Evolutionary conservation across 2,329 filamentous ascomycete species (phyloP), one percentile per base, ranked within the genome.

Genomic region (Monosporascus sp.): DNA sequence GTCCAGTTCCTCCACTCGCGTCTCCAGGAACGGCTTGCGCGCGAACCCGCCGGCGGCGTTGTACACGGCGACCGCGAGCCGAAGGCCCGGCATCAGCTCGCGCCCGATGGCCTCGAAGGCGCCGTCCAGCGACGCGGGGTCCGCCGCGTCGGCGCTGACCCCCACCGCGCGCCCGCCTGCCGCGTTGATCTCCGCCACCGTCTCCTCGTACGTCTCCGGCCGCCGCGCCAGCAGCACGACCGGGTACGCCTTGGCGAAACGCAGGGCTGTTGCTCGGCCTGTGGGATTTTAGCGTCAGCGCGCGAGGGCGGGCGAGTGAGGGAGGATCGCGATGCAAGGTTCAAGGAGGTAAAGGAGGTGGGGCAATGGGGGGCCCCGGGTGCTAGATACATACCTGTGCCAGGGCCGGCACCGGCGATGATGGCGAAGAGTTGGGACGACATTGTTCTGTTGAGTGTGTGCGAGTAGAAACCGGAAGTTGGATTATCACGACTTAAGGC

Each of bases 151-250:
- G 1, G 88, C 80, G 5, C 80, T 78, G 62, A 93, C 81, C 15
- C 88, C 88, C 14, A 91, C 72, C 1, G 89, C 89, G 48, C 80
- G 78, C 2, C 89, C 89, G 11, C 89, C 89, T 0, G 72, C 68
- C 5, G 72, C 67, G 53, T 84, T 84, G 71, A 94, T 91, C 60
- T 90, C 87, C 3, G 78, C 67, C 7, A 88, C 85, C 3, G 90
- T 77, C n/a, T 76, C 72, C 52, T 82, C 76, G 70, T 85, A 90
- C 68, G 78, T 88, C 43, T 82, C 78, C 0, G 84, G 77, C 17
- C 75, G 83, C 49, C 89, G 85, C 14, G 89, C 84, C n/a, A 93
- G 79, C 1, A 93, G 76, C 2, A 89, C 86, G 1, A 93, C 86
- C 0, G 87, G 82, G 65, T 93, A 94, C 8, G 78, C 64, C 56